A percentile compares a stretch with the other conserved stretches of the same genome.
phyloP scores from a whole-genome alignment of 805 yeast genomes.

The Lachancea waltii region DNA sequence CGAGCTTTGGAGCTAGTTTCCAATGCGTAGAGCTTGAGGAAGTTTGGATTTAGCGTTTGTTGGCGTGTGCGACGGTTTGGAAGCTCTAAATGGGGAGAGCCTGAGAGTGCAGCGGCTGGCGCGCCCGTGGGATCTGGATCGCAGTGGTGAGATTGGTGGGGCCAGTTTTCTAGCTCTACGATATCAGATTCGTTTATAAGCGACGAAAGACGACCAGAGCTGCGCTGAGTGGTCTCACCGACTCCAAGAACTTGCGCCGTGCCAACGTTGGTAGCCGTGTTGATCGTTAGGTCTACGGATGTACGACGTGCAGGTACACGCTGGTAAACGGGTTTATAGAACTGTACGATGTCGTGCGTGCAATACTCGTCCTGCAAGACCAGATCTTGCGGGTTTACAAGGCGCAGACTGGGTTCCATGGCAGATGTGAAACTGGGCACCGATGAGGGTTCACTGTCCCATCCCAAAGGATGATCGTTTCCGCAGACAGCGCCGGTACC shows the following conservation, averaged over 20 bases:
- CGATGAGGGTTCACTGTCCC: too few species aligned
- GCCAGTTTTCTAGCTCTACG: slow-evolving; percentile 29
- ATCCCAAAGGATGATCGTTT: too few species aligned
- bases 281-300: slow-evolving; percentile 9
- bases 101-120: too few species aligned
- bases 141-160: slow-evolving; percentile 5
- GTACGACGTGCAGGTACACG: slow-evolving; percentile 12
- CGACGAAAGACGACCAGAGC: slow-evolving; percentile 1
- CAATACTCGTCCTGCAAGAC: slow-evolving; percentile 20
- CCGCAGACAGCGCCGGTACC: too few species aligned
- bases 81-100: not conserved
- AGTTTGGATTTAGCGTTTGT: slow-evolving; percentile 23
- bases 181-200: slow-evolving; percentile 12
- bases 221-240: not conserved
- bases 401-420: slow-evolving; percentile 12
- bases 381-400: slow-evolving; percentile 21
- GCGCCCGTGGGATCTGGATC: too few species aligned
- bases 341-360: slow-evolving; percentile 16
- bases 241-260: slow-evolving; percentile 5
- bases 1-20: slow-evolving; percentile 22
- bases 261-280: slow-evolving; percentile 5
- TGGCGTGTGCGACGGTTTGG: slow-evolving; percentile 27
- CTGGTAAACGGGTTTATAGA: slow-evolving; percentile 20
- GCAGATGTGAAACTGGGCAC: not conserved
- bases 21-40: slow-evolving; percentile 26